phyloP scores from a whole-genome alignment of 1,139 yeast species.

The Magnusiomyces tetraspermus region DNA sequence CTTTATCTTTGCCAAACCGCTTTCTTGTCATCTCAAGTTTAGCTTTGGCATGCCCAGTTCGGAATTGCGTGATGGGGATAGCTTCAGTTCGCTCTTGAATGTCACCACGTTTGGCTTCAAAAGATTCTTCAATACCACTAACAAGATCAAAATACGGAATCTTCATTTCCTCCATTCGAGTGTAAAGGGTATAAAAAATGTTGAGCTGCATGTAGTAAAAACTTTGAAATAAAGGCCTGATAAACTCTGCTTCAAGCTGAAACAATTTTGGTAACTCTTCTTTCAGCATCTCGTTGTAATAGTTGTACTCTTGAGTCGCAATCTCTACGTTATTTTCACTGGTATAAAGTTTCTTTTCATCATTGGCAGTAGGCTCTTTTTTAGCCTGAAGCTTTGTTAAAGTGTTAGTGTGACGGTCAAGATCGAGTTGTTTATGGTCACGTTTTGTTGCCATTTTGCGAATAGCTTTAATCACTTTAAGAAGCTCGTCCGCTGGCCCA shows the following conservation, averaged over 20 bases:
- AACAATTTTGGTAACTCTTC: constrained; percentile 80
- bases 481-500: constrained; percentile 83
- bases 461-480: constrained; percentile 69
- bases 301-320: constrained; percentile 93
- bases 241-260: constrained; percentile 81
- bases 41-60: constrained; percentile 74
- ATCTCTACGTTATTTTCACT: constrained; percentile 84
- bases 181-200: constrained; percentile 85
- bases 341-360: constrained; percentile 79
- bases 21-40: constrained; percentile 76
- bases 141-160: constrained; percentile 64
- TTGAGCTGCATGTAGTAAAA: constrained; percentile 96
- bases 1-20: constrained; percentile 50
- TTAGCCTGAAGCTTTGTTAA: constrained; percentile 67
- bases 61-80: constrained; percentile 79
- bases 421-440: constrained; percentile 88
- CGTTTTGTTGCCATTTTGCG: constrained; percentile 93
- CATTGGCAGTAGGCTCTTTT: constrained; percentile 74
- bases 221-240: constrained; percentile 84
- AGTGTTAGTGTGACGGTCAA: constrained; percentile 72
- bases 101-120: constrained; percentile 72
- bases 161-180: constrained; percentile 88
- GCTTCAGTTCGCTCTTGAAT: constrained; percentile 84
- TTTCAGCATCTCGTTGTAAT: constrained; percentile 89
- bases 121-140: constrained; percentile 45